These are phyloP conservation scores for Sphaerobolus stellatus DNA, from an alignment of 1,284 basidiomycete genomes.

Conservation along the genomic window DNA sequence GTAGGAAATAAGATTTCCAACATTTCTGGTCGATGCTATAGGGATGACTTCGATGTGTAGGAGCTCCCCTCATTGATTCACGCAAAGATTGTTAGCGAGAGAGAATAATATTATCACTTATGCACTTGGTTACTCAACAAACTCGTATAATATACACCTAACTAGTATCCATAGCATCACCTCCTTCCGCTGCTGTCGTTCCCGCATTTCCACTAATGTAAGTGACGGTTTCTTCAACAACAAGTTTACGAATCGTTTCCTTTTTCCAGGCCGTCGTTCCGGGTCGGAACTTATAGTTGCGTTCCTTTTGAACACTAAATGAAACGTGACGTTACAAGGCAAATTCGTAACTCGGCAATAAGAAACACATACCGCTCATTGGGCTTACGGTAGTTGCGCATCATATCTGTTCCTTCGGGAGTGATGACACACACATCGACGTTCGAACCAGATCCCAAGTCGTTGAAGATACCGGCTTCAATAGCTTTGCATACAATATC, in stretches of 20 bases:
- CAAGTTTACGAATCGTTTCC: conserved; percentile 70
- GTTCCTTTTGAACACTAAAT: conserved; percentile 68
- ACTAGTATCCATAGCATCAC: conserved; percentile 76
- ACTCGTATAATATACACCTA: no score
- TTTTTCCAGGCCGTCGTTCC: conserved; percentile 89
- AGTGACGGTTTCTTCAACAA: conserved; percentile 71
- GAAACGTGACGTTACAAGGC: conserved; percentile 5
- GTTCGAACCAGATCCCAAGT: conserved; percentile 96
- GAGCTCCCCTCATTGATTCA: no score
- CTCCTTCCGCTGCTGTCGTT: conserved; percentile 27
- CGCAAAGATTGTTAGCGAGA: no score
- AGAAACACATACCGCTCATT: conserved; percentile 83
- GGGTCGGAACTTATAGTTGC: conserved; percentile 78
- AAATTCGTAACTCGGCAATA: no score
- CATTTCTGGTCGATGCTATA: no score
- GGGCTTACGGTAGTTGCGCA: conserved; percentile 90
- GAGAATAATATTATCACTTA: no score
- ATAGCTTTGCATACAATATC: conserved; percentile 85
- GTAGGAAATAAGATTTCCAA: no score
- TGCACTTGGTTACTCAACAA: no score
- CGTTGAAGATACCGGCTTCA: conserved; percentile 97
- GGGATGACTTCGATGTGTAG: no score
- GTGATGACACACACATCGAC: conserved; percentile 97
- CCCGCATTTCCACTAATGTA: conserved; percentile 28
- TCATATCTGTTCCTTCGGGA: conserved; percentile 77